Base-by-base conservation (phyloP, 2,329 filamentous ascomycete genomes). In the Herpotrichia juniperi region DNA sequence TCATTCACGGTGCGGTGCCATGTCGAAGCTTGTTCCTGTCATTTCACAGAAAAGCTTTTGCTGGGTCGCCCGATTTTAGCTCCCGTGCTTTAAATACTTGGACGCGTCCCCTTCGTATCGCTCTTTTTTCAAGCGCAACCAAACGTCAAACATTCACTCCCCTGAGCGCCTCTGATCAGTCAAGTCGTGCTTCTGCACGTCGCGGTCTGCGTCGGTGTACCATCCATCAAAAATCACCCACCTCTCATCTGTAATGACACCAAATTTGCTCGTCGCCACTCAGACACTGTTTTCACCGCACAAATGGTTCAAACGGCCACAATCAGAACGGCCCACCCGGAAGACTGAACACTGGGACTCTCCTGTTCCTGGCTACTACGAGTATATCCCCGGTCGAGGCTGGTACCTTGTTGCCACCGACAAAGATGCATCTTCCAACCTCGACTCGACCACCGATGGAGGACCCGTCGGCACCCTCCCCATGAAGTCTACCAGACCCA, bases 181-280 rank as follows among this genome's bases (percentile, higher is more conserved):
- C 53, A 53, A 58, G 56, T 63, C 61, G 64, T 68, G 64, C 64
- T 34, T 57, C 57, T 66, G 66, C 64, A 53, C 49, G 49, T 47
- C 37, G 34, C 49, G 34, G 42, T 51, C 37, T 11, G 48, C 48
- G 49, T 47, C 37, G 48, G 48, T 28, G 16, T 21, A 44, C 51
- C 35, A 42, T 47, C 44, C 4, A 19, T n/a, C 6, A 11, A 37
- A 37, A 17, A 17, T 19, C 34, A 19, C 7, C 26, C 26, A 28
- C 7, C 26, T 49, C 42, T n/a, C 46, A 45, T 26, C 58, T 49
- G 43, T 34, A 53, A 81, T 81, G 79, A 76, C 79, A 35, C 79
- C 79, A 55, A 81, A 81, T 61, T 74, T 80, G 43, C 78, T 79
- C 49, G 62, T 81, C 62, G 79, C 77, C 45, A 72, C 78, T n/a